These are phyloP conservation scores for Metarhizium rileyi DNA, from an alignment of 2,329 filamentous ascomycete genomes.

Conservation along the genomic window DNA sequence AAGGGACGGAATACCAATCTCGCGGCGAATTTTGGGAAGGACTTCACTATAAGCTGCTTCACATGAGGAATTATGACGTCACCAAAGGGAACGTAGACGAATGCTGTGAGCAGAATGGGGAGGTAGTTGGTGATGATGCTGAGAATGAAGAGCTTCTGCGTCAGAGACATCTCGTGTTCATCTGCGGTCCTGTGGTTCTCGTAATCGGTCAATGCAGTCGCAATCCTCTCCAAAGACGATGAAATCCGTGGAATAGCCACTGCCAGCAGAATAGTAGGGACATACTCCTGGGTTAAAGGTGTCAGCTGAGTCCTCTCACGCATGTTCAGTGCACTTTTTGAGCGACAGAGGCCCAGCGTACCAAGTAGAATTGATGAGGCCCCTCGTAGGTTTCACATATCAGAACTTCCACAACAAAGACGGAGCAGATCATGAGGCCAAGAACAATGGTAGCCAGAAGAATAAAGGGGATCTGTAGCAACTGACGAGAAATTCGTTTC, in stretches of 20 bases:
- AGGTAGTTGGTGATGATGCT: slow-evolving; percentile 76
- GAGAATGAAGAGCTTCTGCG: slow-evolving; percentile 65
- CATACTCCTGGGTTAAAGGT: slow-evolving; percentile 45
- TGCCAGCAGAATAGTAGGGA: slow-evolving; percentile 63
- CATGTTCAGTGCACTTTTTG: no score
- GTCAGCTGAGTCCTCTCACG: not conserved
- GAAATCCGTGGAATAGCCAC: slow-evolving; percentile 56
- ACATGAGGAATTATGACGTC: slow-evolving; percentile 57
- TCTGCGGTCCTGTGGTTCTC: slow-evolving; percentile 69
- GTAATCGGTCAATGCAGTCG: slow-evolving; percentile 54
- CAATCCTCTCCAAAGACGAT: slow-evolving; percentile 51
- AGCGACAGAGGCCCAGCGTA: slow-evolving; percentile 20
- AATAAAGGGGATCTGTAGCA: slow-evolving; percentile 62
- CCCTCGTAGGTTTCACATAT: slow-evolving; percentile 67
- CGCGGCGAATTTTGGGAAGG: slow-evolving; percentile 32
- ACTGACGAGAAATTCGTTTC: slow-evolving; percentile 55
- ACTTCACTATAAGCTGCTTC: slow-evolving; percentile 46
- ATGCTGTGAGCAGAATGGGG: slow-evolving; percentile 65
- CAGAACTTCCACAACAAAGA: slow-evolving; percentile 66
- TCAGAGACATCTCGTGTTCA: slow-evolving; percentile 57
- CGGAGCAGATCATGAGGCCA: slow-evolving; percentile 56
- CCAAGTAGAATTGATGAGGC: slow-evolving; percentile 55
- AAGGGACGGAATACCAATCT: slow-evolving; percentile 48
- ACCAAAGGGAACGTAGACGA: slow-evolving; percentile 70
- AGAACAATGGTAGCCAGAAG: slow-evolving; percentile 47